Conservation (phyloP, 176 grass and related monocot species). For the Phragmites australis region DNA sequence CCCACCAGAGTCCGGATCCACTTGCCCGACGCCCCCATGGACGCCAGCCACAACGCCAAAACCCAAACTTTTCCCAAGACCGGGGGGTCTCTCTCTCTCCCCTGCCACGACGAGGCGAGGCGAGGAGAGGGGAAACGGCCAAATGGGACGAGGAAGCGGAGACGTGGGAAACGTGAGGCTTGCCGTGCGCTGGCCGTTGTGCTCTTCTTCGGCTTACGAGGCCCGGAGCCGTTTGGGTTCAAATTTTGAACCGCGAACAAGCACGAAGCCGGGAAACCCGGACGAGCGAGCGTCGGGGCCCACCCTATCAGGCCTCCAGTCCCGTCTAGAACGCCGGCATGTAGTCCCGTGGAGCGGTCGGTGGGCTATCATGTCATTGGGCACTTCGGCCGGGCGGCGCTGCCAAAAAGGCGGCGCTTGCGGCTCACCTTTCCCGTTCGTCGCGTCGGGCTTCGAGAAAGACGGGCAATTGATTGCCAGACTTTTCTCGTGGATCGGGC, state of each 20-base stretch:
- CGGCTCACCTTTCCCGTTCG: slow-evolving; percentile 16
- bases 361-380: not conserved
- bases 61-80: not conserved
- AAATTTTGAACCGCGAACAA: slow-evolving; percentile 37
- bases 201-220: slow-evolving; percentile 13
- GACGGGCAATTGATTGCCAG: not conserved
- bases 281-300: not conserved
- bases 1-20: slow-evolving; percentile 80
- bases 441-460: slow-evolving; percentile 41
- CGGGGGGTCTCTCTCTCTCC: not conserved
- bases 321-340: not conserved
- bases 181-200: slow-evolving; percentile 44
- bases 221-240: slow-evolving; percentile 17
- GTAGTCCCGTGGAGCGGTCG: not conserved
- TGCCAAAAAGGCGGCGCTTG: slow-evolving; percentile 26
- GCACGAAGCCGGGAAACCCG: not conserved
- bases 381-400: not conserved
- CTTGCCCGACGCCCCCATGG: slow-evolving; percentile 76
- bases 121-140: slow-evolving; percentile 2
- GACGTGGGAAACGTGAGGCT: slow-evolving; percentile 24
- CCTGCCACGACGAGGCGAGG: not conserved
- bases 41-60: not conserved
- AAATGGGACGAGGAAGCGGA: not conserved
- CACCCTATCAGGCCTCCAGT: not conserved
- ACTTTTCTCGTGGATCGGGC: not conserved